Evolutionary conservation across 495 filamentous ascomycete genomes (phyloP).

Genomic region (Penicillium chermesinum): DNA sequence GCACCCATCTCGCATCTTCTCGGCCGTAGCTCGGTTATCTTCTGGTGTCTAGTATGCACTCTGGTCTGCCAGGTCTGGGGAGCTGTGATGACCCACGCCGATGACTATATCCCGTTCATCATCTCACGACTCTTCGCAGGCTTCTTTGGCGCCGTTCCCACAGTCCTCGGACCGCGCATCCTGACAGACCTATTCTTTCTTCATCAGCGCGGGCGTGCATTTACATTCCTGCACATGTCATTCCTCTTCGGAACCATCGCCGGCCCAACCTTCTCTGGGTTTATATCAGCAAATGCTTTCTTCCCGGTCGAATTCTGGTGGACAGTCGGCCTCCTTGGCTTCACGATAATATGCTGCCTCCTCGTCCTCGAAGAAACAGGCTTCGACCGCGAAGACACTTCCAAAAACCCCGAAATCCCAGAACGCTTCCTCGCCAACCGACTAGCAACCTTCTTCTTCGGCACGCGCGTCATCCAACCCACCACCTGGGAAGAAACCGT

Average conservation of each 20-base stretch:
- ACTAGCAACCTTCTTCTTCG: slow-evolving; percentile 42
- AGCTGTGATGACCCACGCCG: slow-evolving; percentile 34
- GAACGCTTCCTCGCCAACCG: slow-evolving; percentile 31
- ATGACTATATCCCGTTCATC: slow-evolving; percentile 40
- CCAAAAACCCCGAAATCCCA: slow-evolving; percentile 18
- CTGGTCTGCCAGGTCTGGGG: slow-evolving; percentile 37
- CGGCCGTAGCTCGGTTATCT: slow-evolving; percentile 38
- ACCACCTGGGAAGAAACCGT: slow-evolving; percentile 27
- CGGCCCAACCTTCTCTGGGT: slow-evolving; percentile 42
- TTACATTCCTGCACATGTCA: slow-evolving; percentile 37
- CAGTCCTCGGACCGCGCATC: slow-evolving; percentile 34
- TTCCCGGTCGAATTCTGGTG: slow-evolving; percentile 50
- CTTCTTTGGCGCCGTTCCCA: slow-evolving; percentile 35
- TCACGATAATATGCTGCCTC: slow-evolving; percentile 39
- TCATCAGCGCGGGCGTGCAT: slow-evolving; percentile 43
- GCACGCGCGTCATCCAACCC: slow-evolving; percentile 26
- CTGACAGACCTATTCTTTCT: slow-evolving; percentile 44
- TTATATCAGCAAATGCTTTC: slow-evolving; percentile 34
- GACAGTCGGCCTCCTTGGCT: slow-evolving; percentile 38
- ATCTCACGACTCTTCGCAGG: slow-evolving; percentile 42
- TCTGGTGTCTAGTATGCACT: slow-evolving; percentile 39
- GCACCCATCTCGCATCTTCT: slow-evolving; percentile 33
- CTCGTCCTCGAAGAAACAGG: slow-evolving; percentile 44
- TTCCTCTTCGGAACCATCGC: slow-evolving; percentile 39
- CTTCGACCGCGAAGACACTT: slow-evolving; percentile 18